Evolutionary conservation across 2,329 filamentous ascomycete species (phyloP), one percentile per base, ranked within the genome.

Genomic region (Clonostachys rhizophaga): DNA sequence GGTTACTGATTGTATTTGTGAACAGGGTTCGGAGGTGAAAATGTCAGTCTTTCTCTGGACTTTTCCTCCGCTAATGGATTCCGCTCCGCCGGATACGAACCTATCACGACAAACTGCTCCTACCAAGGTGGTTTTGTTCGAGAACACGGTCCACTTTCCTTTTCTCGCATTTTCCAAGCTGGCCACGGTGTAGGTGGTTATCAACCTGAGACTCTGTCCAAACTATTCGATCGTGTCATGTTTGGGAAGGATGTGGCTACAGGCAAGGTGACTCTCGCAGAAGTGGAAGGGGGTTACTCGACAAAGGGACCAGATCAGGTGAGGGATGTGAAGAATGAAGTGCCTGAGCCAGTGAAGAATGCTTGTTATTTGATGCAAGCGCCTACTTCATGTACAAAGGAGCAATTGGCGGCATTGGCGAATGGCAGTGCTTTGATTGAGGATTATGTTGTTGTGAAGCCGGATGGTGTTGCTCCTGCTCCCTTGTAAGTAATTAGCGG

Each of bases 101-200:
- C 83, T 9, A 79, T 92, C 49, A 66, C 79, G 8, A 81, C 86
- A n/a, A 86, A 88, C 55, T 72, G 71, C 8, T 71, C 75, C 5
- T 83, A 84, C 64, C 77, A 80, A 55, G 86, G 78, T 34, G 89
- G 87, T n/a, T 76, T 81, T 45, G 86, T 89, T 0, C 76, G 87
- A 5, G 86, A 92, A 60, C 85, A 81, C 55, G 87, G 85, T 4
- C 89, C 89, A 53, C 74, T 86, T 44, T 81, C 75, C 5, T 86
- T 86, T 61, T 78, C 77, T 14, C 71, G 83, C 3, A 73, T 86
- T 10, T 85, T 83, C 55, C 75, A 85, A 51, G 71, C 81, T 4
- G 82, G 83, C 0, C 83, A 86, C 54, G 73, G 79, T 45, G 75
- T 80, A 1, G 75, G 78, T 0, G 76, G 71, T 13, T 79, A 79